phyloP scores from a whole-genome alignment of 2,329 filamentous ascomycete species.

The Endothia cerciana region DNA sequence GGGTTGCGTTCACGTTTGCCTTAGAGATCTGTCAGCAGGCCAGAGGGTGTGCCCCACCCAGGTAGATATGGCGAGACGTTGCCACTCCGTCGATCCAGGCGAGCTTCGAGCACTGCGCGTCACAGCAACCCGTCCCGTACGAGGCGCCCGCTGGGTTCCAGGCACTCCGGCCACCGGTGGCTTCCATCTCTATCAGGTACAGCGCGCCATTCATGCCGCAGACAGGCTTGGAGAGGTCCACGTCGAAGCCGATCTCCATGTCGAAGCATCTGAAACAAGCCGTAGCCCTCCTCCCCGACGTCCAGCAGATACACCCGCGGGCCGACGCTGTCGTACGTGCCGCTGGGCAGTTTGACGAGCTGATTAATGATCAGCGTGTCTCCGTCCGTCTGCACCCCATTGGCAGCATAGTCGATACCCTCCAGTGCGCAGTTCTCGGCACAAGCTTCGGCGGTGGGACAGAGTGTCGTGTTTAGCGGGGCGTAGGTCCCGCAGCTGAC shows the following conservation, averaged over 20 bases:
- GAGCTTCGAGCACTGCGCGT: slow-evolving; percentile 56
- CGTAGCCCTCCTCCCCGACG: slow-evolving; percentile 55
- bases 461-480: slow-evolving; percentile 13
- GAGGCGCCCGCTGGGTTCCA: slow-evolving; percentile 60
- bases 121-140: slow-evolving; percentile 65
- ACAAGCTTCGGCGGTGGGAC: slow-evolving; percentile 10
- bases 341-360: slow-evolving; percentile 9
- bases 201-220: slow-evolving; percentile 70
- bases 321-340: slow-evolving; percentile 11
- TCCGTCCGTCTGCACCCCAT: slow-evolving; percentile 13
- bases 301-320: slow-evolving; percentile 62
- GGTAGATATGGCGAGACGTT: too few species aligned
- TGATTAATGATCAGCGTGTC: slow-evolving; percentile 17
- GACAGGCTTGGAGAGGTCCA: slow-evolving; percentile 65
- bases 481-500: slow-evolving; percentile 20
- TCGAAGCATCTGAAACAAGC: slow-evolving; percentile 61
- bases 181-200: slow-evolving; percentile 66
- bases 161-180: slow-evolving; percentile 59
- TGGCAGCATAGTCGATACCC: slow-evolving; percentile 20
- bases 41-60: slow-evolving; percentile 26
- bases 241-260: slow-evolving; percentile 67
- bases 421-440: slow-evolving; percentile 18
- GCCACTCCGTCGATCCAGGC: slow-evolving; percentile 50
- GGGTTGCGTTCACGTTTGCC: slow-evolving; percentile 55
- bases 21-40: slow-evolving; percentile 30